phyloP scores from a whole-genome alignment of 768 basidiomycete species.

The Collybia sordida region DNA sequence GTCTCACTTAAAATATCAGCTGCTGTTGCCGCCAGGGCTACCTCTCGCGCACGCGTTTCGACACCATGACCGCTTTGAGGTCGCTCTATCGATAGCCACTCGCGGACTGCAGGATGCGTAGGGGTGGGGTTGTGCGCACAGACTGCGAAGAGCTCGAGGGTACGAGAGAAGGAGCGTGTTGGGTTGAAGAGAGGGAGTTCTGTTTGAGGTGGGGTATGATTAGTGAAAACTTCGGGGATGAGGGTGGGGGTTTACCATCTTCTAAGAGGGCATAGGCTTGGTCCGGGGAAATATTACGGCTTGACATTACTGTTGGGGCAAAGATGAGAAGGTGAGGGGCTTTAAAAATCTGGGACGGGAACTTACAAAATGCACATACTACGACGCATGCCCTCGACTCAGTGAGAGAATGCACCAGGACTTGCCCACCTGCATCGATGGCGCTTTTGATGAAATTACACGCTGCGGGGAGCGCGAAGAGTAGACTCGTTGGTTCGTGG shows the following conservation, averaged over 20 bases:
- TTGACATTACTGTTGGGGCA: neutral
- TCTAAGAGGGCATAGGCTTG: neutral
- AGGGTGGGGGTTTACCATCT: neutral
- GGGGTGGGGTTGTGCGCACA: conserved; percentile 38
- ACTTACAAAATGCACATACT: conserved; percentile 54
- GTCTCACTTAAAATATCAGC: conserved; percentile 15
- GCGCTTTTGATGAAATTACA: conserved; percentile 46
- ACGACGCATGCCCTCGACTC: conserved; percentile 56
- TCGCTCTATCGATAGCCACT: conserved; percentile 28
- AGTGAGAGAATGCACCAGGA: conserved; percentile 54
- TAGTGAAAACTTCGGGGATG: neutral
- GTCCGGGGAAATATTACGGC: neutral
- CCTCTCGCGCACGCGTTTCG: neutral
- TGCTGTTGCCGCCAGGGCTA: conserved; percentile 7
- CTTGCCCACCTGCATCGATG: conserved; percentile 36
- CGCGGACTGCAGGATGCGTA: conserved; percentile 38
- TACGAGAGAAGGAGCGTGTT: conserved; percentile 43
- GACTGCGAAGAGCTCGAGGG: conserved; percentile 45
- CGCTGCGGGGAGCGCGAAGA: conserved; percentile 45
- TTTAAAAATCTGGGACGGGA: too few species aligned
- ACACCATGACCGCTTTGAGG: neutral
- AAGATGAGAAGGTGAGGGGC: neutral
- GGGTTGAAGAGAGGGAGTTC: conserved; percentile 57
- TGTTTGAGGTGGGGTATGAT: conserved; percentile 9
- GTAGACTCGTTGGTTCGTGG: conserved; percentile 34